Evolutionary conservation across 208 protist species (phyloP).

Genomic region (Trypanosoma brucei): DNA sequence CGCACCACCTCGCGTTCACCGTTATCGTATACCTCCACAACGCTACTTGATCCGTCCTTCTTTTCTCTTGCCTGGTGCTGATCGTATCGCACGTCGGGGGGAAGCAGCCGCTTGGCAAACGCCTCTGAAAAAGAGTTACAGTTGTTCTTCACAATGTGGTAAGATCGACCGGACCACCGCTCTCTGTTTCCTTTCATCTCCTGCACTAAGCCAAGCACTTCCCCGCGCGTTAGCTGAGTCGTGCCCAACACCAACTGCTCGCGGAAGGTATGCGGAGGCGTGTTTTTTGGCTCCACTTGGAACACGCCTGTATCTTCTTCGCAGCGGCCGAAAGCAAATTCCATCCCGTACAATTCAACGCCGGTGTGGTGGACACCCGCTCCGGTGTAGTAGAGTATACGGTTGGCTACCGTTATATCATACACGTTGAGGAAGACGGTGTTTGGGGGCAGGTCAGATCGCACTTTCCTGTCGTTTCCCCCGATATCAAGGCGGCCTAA

Average conservation of each 20-base stretch:
- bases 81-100: constrained; percentile 27
- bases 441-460: constrained; percentile 15
- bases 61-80: constrained; percentile 7
- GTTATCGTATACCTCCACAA: constrained; percentile 18
- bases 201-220: constrained; percentile 31
- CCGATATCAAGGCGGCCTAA: background rate
- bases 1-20: constrained; percentile 26
- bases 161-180: constrained; percentile 43
- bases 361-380: constrained; percentile 64
- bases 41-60: background rate
- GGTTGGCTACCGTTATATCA: constrained; percentile 45
- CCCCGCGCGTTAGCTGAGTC: constrained; percentile 30
- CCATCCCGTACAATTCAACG: constrained; percentile 66
- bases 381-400: constrained; percentile 43
- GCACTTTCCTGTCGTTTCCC: background rate
- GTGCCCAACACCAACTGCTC: constrained; percentile 66
- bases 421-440: constrained; percentile 79
- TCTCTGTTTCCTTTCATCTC: constrained; percentile 20
- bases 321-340: constrained; percentile 58
- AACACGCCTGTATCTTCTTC: constrained; percentile 39
- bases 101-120: constrained; percentile 38
- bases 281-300: constrained; percentile 32
- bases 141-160: constrained; percentile 71
- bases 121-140: constrained; percentile 64
- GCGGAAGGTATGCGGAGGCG: constrained; percentile 58